Base-by-base conservation (phyloP, 768 basidiomycete genomes). In the Ramaria sp. region DNA sequence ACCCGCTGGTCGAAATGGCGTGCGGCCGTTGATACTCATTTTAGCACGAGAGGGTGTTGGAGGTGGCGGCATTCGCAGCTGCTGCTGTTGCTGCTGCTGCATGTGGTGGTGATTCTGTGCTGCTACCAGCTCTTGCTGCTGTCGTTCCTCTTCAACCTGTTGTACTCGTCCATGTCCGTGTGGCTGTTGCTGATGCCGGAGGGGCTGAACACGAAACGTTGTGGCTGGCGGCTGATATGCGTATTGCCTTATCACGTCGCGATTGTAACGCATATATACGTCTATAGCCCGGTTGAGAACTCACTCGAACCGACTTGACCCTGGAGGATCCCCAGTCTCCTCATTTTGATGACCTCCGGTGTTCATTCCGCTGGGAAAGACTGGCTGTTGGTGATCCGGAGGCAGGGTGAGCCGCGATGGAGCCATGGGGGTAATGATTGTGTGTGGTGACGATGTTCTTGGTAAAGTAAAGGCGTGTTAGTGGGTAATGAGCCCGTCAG, bases 321-420 rank as follows among this genome's bases (percentile, higher is more conserved):
- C 72, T 20, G 82, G 80, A 58, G 75, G 73, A 45, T 74, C 71
- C 13, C 33, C 38, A 4, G 49, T 19, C 27, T 46, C 49, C 19
- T 24, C 24, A 13, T 31, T 38, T 43, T 34, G 38, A 11, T 58
- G 31, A 22, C 43, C 30, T 42, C 45, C 22, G n/a, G 20, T 57
- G 56, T 49, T 63, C 54, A 30, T 69, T 68, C 60, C 65, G 71
- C 43, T 64, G 64, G 48, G 65, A 62, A 58, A 75, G 34, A 68
- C 72, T 7, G 81, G 78, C 43, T 74, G 71, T 34, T 77, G 77
- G 62, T 84, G 84, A 43, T 77, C 75, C 12, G 74, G 79, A 17
- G 82, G 83, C 20, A 88, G 72, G 2, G 87, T 90, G 37, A 90
- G 73, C 66, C 88, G 71, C 61, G 78, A 70, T 24, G 85, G 85